phyloP scores from a whole-genome alignment of 371 early-diverging fungal species.

The Phascolomyces articulosus region DNA sequence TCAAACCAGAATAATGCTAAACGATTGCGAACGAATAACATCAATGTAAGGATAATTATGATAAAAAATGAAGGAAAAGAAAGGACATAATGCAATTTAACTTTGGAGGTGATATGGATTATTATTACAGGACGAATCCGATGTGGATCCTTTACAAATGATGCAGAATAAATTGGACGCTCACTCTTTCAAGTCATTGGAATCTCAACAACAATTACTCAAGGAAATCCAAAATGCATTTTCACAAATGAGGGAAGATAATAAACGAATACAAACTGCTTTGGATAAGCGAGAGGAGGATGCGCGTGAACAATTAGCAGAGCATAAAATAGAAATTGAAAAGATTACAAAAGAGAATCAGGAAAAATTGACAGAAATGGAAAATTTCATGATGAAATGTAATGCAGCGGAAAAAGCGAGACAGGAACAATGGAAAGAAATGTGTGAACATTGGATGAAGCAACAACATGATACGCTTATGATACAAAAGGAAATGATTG shows the following conservation, averaged over 20 bases:
- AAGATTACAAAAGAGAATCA: not conserved
- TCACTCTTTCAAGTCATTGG: no score
- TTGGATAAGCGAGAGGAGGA: not conserved
- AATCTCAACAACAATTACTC: no score
- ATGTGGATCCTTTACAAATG: no score
- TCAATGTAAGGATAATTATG: not conserved
- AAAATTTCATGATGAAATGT: not conserved
- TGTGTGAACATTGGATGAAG: conserved; percentile 1
- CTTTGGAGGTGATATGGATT: not conserved
- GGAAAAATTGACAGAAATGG: not conserved
- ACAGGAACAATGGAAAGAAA: not conserved
- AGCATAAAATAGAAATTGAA: not conserved
- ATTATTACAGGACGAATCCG: no score
- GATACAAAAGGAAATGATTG: not conserved
- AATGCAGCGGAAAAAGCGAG: not conserved
- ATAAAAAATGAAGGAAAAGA: no score
- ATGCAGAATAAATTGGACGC: no score
- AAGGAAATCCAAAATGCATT: no score
- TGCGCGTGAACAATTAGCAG: not conserved
- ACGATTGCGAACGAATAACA: not conserved
- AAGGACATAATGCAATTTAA: no score
- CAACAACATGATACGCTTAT: not conserved
- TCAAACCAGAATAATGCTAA: not conserved
- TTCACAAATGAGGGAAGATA: not conserved
- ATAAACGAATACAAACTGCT: not conserved